These are phyloP conservation scores for Chrysoporthe puriensis DNA, from an alignment of 2,329 filamentous ascomycete genomes.

Conservation along the genomic window DNA sequence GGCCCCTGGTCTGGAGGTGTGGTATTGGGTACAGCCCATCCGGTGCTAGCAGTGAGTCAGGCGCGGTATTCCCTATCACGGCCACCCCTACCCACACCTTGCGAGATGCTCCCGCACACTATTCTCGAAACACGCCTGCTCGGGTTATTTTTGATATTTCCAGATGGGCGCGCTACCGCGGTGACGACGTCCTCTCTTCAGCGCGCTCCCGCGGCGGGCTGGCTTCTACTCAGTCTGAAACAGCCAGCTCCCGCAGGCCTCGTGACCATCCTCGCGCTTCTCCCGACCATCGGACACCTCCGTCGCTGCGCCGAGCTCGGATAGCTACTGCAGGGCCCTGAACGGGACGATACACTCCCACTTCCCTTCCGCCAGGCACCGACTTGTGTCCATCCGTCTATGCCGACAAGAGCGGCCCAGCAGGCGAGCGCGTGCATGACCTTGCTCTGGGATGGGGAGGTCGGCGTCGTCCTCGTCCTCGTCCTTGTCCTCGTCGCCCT, in stretches of 20 bases:
- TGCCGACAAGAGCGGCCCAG: not conserved
- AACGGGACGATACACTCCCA: too few species aligned
- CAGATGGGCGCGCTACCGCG: not conserved
- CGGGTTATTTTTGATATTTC: not conserved
- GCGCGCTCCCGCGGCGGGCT: too few species aligned
- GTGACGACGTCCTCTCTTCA: not conserved
- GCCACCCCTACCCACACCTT: not conserved
- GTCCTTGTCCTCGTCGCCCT: not conserved
- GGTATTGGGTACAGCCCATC: not conserved
- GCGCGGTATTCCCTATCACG: not conserved
- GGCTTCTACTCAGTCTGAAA: not conserved
- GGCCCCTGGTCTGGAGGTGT: not conserved
- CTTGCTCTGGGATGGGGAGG: not conserved
- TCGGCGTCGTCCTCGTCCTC: not conserved
- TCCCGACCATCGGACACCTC: not conserved
- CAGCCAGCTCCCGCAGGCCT: not conserved
- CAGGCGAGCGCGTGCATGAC: not conserved
- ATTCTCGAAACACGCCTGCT: not conserved
- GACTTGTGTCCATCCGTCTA: not conserved
- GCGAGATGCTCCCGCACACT: not conserved
- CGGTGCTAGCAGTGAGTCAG: not conserved
- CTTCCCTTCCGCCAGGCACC: not conserved
- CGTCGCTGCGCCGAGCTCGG: not conserved
- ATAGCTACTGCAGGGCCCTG: too few species aligned
- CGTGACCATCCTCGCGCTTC: not conserved